phyloP scores from a whole-genome alignment of 768 basidiomycete species.

The Boletus coccyginus region DNA sequence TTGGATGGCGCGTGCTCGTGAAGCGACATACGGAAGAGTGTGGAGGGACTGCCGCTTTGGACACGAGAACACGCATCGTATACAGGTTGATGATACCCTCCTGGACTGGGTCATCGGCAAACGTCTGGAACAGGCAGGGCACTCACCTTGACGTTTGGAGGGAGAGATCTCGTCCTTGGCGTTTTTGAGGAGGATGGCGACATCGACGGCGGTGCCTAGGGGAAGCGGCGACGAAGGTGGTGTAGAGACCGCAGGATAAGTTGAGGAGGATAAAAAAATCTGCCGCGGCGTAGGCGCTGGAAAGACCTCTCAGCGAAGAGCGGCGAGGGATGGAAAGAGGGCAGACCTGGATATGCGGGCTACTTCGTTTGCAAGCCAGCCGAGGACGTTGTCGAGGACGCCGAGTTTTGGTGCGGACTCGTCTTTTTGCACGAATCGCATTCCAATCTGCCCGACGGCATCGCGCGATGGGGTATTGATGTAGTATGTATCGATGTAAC shows the following conservation, averaged over 20 bases:
- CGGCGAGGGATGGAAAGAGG: too few species aligned
- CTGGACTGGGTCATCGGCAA: constrained; percentile 32
- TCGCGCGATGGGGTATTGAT: constrained; percentile 63
- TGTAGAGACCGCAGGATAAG: constrained; percentile 68
- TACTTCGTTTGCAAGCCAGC: constrained; percentile 73
- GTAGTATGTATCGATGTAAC: constrained; percentile 77
- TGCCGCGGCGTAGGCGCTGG: constrained; percentile 53
- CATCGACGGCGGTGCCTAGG: constrained; percentile 68
- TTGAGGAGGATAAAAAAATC: constrained; percentile 67
- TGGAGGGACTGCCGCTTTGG: constrained; percentile 57
- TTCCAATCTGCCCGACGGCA: constrained; percentile 66
- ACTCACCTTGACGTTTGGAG: constrained; percentile 46
- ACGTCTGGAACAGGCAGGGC: neutral
- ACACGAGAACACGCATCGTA: constrained; percentile 57
- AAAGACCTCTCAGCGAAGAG: too few species aligned
- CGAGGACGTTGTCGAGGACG: constrained; percentile 67
- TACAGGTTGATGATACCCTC: constrained; percentile 60
- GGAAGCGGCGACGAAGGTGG: constrained; percentile 44
- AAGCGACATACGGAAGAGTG: constrained; percentile 54
- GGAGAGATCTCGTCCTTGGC: constrained; percentile 41
- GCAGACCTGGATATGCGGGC: constrained; percentile 58
- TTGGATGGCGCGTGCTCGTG: constrained; percentile 1
- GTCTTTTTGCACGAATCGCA: constrained; percentile 63
- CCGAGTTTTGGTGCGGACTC: constrained; percentile 53
- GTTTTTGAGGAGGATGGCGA: constrained; percentile 64